A percentile compares a stretch with the other conserved stretches of the same genome.
Conservation (phyloP, 2,329 filamentous ascomycete species). For the Zymoseptoria brevis region DNA sequence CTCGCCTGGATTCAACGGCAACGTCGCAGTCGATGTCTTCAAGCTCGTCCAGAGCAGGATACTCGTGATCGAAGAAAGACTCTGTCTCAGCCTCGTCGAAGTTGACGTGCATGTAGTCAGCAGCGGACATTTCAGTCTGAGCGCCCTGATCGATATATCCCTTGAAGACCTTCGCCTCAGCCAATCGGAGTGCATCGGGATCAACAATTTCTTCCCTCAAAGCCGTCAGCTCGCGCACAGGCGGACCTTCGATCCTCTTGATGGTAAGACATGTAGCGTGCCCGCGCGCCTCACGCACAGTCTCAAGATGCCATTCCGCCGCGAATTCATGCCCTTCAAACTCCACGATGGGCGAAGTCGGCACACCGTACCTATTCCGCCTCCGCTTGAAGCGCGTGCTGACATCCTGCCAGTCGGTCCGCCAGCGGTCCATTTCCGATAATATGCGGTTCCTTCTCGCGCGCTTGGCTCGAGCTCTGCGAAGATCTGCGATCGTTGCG, state of each 20-base stretch:
- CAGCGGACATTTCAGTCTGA: conserved; percentile 6
- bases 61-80: not conserved
- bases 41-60: not conserved
- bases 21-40: not conserved
- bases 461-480: conserved; percentile 2
- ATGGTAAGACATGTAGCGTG: conserved; percentile 23
- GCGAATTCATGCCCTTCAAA: conserved; percentile 10
- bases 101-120: not conserved
- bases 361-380: conserved; percentile 24
- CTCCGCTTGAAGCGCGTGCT: conserved; percentile 26
- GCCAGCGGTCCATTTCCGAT: conserved; percentile 30
- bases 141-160: conserved; percentile 6
- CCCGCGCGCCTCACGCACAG: conserved; percentile 17
- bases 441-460: conserved; percentile 18
- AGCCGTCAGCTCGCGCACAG: not conserved
- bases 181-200: not conserved
- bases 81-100: not conserved
- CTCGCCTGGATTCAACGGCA: not conserved
- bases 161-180: not conserved
- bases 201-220: not conserved
- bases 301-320: conserved; percentile 22
- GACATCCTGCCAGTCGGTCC: conserved; percentile 30
- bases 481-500: conserved; percentile 10
- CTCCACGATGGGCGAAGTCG: conserved; percentile 10
- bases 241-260: conserved; percentile 13